Evolutionary conservation across 2,329 filamentous ascomycete genomes (phyloP).

Genomic region (Westerdykella sp.): DNA sequence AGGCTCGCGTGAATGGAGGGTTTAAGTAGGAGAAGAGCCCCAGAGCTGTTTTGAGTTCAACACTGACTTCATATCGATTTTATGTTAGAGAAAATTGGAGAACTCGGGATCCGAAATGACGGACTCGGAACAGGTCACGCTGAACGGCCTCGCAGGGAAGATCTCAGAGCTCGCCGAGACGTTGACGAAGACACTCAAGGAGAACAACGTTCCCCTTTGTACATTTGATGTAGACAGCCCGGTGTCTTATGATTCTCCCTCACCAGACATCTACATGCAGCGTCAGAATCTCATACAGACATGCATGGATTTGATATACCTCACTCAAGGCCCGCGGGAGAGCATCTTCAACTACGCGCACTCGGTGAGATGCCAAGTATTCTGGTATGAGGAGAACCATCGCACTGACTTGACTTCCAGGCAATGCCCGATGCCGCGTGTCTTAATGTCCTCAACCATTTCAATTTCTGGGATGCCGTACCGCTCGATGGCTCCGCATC

Average conservation of each 20-base stretch:
- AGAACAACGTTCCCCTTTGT: slow-evolving; percentile 40
- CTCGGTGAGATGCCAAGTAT: slow-evolving; percentile 9
- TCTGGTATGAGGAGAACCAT: not conserved
- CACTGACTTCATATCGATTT: not conserved
- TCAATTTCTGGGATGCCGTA: slow-evolving; percentile 49
- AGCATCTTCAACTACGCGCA: slow-evolving; percentile 41
- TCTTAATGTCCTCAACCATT: slow-evolving; percentile 48
- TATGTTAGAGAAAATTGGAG: not conserved
- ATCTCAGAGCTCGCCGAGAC: slow-evolving; percentile 41
- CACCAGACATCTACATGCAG: slow-evolving; percentile 40
- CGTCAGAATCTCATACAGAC: slow-evolving; percentile 43
- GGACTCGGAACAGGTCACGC: slow-evolving; percentile 29
- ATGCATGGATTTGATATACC: slow-evolving; percentile 43
- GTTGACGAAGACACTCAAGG: slow-evolving; percentile 39
- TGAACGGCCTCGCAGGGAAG: slow-evolving; percentile 42
- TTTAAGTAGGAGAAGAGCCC: not conserved
- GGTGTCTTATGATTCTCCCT: slow-evolving; percentile 37
- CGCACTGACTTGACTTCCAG: slow-evolving; percentile 15
- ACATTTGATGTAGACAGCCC: slow-evolving; percentile 43
- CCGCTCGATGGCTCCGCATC: slow-evolving; percentile 44
- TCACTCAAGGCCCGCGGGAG: slow-evolving; percentile 47
- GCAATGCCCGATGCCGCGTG: slow-evolving; percentile 41
- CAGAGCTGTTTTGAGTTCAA: not conserved
- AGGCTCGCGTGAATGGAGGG: not conserved
- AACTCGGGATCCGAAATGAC: slow-evolving; percentile 15